Conservation (phyloP, 768 basidiomycete species). For the Dacryopinax primogenitus region DNA sequence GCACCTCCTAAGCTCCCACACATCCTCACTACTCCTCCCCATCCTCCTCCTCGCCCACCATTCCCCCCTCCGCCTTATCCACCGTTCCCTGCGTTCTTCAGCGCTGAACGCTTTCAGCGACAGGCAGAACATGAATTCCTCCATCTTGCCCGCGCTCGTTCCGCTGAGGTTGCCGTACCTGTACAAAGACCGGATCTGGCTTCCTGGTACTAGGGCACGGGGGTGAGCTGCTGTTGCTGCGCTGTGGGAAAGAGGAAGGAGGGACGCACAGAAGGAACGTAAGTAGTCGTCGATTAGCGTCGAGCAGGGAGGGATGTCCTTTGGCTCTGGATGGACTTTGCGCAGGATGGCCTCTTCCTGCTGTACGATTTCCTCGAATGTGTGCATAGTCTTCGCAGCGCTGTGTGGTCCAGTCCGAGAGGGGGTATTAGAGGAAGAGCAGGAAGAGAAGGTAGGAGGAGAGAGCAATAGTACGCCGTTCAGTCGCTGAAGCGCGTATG, state of each 20-base stretch:
- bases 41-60: constrained; percentile 83
- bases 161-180: constrained; percentile 62
- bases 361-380: constrained; percentile 41
- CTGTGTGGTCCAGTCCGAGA: too few relatives aligned
- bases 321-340: constrained; percentile 54
- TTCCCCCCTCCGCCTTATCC: constrained; percentile 77
- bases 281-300: constrained; percentile 59
- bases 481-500: too few relatives aligned
- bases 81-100: constrained; percentile 65
- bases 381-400: neutral
- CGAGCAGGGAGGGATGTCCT: constrained; percentile 74
- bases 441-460: too few relatives aligned
- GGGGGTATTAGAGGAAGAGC: too few relatives aligned
- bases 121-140: constrained; percentile 94
- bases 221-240: neutral
- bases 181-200: constrained; percentile 76
- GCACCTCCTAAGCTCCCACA: constrained; percentile 82
- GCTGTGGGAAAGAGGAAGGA: neutral
- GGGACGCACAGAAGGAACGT: constrained; percentile 47
- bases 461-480: too few relatives aligned
- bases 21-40: constrained; percentile 77
- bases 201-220: constrained; percentile 62
- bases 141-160: constrained; percentile 56
- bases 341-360: constrained; percentile 59
- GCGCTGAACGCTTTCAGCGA: constrained; percentile 63